Conservation (phyloP, 495 filamentous ascomycete genomes). For the Xylaria scruposa region DNA sequence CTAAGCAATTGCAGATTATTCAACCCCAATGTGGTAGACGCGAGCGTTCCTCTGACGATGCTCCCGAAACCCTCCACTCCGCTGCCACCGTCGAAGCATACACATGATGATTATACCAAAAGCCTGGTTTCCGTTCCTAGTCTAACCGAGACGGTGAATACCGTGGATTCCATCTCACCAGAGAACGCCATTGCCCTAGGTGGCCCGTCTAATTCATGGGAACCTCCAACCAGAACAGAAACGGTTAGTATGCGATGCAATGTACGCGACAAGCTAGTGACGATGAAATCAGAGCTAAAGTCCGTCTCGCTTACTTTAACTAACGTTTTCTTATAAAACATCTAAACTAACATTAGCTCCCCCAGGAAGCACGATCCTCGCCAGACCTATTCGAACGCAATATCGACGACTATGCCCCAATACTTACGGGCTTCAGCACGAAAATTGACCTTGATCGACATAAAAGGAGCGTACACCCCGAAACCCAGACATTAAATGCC, state of each 20-base stretch:
- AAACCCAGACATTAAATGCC: conserved; percentile 42
- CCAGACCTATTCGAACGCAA: conserved; percentile 79
- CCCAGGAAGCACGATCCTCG: conserved; percentile 80
- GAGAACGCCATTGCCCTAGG: no score
- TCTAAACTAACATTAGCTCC: conserved; percentile 7
- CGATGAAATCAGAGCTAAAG: conserved; percentile 60
- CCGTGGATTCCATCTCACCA: neutral
- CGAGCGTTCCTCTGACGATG: neutral
- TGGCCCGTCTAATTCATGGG: no score
- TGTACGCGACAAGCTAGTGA: conserved; percentile 44
- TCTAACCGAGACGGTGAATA: neutral
- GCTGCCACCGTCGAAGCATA: neutral
- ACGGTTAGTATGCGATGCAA: conserved; percentile 36
- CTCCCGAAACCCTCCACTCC: neutral
- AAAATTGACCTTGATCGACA: conserved; percentile 81
- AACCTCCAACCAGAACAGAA: conserved; percentile 30
- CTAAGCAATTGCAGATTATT: neutral
- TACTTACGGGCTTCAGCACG: conserved; percentile 75
- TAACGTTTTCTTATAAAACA: neutral
- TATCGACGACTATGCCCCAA: conserved; percentile 61
- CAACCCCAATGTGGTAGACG: neutral
- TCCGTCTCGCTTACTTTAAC: conserved; percentile 34
- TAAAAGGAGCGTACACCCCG: conserved; percentile 70
- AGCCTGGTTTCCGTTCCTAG: neutral
- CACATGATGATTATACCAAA: neutral